Evolutionary conservation across 768 basidiomycete genomes (phyloP).

Genomic region (Tylopilus vinaceipallidus): DNA sequence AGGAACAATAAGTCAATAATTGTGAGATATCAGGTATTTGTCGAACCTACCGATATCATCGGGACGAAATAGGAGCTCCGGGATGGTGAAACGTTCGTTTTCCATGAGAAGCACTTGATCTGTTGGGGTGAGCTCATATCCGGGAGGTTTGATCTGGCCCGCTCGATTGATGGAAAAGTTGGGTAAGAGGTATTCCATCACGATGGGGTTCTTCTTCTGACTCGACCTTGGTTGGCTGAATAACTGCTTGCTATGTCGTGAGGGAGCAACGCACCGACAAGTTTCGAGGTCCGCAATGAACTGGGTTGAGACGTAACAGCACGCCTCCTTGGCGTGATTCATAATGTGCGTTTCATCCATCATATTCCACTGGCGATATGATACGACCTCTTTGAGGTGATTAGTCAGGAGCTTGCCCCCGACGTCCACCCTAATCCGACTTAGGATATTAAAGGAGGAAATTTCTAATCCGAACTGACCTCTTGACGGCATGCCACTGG

Average conservation of each 20-base stretch:
- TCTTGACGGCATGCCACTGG: conserved; percentile 77
- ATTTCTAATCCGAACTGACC: conserved; percentile 43
- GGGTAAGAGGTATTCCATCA: conserved; percentile 88
- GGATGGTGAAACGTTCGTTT: conserved; percentile 89
- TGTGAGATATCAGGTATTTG: conserved; percentile 8
- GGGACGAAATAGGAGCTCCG: conserved; percentile 90
- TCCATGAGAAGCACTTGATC: conserved; percentile 81
- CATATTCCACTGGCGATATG: conserved; percentile 98
- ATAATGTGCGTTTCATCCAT: conserved; percentile 95
- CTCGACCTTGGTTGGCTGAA: conserved; percentile 41
- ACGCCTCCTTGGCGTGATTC: conserved; percentile 88
- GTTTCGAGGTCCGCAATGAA: conserved; percentile 73
- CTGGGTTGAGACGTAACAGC: conserved; percentile 79
- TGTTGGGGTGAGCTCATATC: conserved; percentile 51
- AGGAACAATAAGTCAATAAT: conserved; percentile 7
- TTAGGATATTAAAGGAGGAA: conserved; percentile 15
- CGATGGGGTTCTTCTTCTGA: conserved; percentile 61
- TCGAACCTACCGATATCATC: conserved; percentile 74
- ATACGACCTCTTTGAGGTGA: conserved; percentile 89
- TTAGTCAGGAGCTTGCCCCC: conserved; percentile 96
- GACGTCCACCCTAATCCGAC: conserved; percentile 73
- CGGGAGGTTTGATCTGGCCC: conserved; percentile 53
- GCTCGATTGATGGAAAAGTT: conserved; percentile 71
- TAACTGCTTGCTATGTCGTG: conserved; percentile 15
- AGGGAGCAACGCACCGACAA: conserved; percentile 61